A percentile compares a stretch with the other conserved stretches of the same genome.
Conservation (phyloP, 768 basidiomycete species). For the Mycena polygramma region DNA sequence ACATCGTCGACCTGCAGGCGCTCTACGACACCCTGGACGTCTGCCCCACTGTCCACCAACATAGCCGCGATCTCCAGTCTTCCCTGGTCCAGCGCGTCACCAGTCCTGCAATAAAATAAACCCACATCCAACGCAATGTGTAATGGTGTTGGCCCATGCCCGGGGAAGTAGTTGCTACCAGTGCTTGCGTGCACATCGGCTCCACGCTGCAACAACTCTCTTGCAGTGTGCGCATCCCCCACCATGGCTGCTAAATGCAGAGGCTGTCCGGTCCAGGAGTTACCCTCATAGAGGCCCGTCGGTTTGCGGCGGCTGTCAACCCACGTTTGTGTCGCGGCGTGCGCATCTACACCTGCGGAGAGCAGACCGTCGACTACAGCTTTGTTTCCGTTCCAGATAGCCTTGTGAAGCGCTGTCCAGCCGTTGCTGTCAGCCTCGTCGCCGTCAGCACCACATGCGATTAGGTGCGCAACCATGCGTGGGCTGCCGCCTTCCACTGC, state of each 20-base stretch:
- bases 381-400: not conserved
- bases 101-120: conserved; percentile 6
- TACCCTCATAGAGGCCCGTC: not conserved
- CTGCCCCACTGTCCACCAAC: conserved; percentile 15
- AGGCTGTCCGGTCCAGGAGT: conserved; percentile 9
- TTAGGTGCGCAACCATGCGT: conserved; percentile 4
- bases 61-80: conserved; percentile 16
- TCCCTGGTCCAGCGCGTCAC: conserved; percentile 1
- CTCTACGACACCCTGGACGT: conserved; percentile 20
- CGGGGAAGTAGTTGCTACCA: not conserved
- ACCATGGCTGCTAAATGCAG: conserved; percentile 28
- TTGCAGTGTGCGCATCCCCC: conserved; percentile 11
- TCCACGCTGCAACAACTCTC: conserved; percentile 20
- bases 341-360: not conserved
- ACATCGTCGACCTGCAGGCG: conserved; percentile 17
- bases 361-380: conserved; percentile 7
- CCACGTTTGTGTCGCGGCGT: conserved; percentile 10
- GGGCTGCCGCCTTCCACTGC: conserved; percentile 17
- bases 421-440: conserved; percentile 1
- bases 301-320: not conserved
- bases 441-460: conserved; percentile 3
- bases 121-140: conserved; percentile 27
- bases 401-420: conserved; percentile 13
- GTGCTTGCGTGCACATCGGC: conserved; percentile 20
- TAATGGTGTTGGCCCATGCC: conserved; percentile 29